A percentile compares a stretch with the other conserved stretches of the same genome.
phyloP scores from a whole-genome alignment of 208 protist genomes.

The Leishmania arabica region DNA sequence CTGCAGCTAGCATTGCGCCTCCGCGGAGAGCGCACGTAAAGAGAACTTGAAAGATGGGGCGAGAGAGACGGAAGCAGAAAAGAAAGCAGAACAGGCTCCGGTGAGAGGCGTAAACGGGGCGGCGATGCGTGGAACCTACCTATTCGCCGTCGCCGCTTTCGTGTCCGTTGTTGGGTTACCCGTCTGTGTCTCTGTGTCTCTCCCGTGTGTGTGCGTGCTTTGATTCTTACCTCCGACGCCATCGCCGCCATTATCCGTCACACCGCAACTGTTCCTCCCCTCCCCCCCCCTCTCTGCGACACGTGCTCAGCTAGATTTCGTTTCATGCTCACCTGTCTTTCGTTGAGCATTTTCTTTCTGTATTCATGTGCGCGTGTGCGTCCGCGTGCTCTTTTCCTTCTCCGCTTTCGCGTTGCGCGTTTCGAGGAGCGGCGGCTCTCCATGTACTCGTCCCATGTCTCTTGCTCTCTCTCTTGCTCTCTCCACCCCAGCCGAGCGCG shows the following conservation, averaged over 20 bases:
- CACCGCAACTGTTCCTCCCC: not conserved
- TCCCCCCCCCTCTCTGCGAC: not conserved
- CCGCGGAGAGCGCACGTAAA: constrained; percentile 89
- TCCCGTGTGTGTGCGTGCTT: not conserved
- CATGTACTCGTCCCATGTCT: not conserved
- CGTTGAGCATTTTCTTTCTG: not conserved
- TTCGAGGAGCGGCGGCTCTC: not conserved
- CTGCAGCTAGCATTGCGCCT: constrained; percentile 98
- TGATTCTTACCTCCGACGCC: not conserved
- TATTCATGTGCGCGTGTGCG: not conserved
- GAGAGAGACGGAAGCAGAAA: not conserved
- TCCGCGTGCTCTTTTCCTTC: not conserved
- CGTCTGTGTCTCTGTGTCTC: not conserved
- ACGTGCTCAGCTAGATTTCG: not conserved
- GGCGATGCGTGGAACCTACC: not conserved
- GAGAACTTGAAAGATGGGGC: not conserved
- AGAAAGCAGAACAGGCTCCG: not conserved
- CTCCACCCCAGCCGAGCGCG: not conserved
- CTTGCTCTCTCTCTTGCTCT: not conserved
- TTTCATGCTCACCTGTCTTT: not conserved
- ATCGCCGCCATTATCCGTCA: not conserved
- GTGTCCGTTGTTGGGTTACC: not conserved
- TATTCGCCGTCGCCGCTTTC: not conserved
- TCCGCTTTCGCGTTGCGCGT: not conserved
- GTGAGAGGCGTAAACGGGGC: not conserved